Conservation (phyloP, 345 rosid species). For the Geranium rotundifolium region DNA sequence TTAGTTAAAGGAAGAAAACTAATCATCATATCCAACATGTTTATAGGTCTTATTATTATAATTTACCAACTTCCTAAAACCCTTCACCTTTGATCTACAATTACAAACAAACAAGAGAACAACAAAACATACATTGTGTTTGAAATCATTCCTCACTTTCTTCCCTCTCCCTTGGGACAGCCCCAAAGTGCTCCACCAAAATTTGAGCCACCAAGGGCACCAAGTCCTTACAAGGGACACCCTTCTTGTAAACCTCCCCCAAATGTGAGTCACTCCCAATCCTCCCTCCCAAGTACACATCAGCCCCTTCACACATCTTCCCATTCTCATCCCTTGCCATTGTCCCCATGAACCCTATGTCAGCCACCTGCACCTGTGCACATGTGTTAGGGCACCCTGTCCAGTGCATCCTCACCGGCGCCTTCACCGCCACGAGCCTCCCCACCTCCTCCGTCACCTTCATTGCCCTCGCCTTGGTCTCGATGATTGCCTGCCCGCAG, state of each 20-base stretch:
- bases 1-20: too few species aligned
- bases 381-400: slow-evolving; percentile 93
- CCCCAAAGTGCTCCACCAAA: slow-evolving; percentile 67
- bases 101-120: too few species aligned
- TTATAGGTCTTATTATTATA: too few species aligned
- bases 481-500: slow-evolving; percentile 88
- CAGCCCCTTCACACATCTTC: slow-evolving; percentile 65
- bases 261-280: slow-evolving; percentile 84
- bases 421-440: slow-evolving; percentile 50
- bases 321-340: slow-evolving; percentile 75
- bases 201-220: slow-evolving; percentile 73
- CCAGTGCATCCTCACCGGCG: slow-evolving; percentile 89
- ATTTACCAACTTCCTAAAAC: too few species aligned
- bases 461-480: slow-evolving; percentile 80
- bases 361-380: slow-evolving; percentile 91
- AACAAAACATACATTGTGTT: too few species aligned
- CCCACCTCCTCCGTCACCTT: slow-evolving; percentile 81
- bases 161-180: slow-evolving; percentile 78
- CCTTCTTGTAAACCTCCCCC: slow-evolving; percentile 64
- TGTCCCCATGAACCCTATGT: slow-evolving; percentile 94
- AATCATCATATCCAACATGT: too few species aligned
- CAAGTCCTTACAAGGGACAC: slow-evolving; percentile 76
- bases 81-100: too few species aligned
- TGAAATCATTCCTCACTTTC: slow-evolving; percentile 55
- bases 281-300: slow-evolving; percentile 73